Percentiles rank a stretch among this genome's conserved stretches.
These are phyloP conservation scores for Apiotrichum sp. DNA, from an alignment of 1,284 basidiomycete genomes.

Conservation along the genomic window DNA sequence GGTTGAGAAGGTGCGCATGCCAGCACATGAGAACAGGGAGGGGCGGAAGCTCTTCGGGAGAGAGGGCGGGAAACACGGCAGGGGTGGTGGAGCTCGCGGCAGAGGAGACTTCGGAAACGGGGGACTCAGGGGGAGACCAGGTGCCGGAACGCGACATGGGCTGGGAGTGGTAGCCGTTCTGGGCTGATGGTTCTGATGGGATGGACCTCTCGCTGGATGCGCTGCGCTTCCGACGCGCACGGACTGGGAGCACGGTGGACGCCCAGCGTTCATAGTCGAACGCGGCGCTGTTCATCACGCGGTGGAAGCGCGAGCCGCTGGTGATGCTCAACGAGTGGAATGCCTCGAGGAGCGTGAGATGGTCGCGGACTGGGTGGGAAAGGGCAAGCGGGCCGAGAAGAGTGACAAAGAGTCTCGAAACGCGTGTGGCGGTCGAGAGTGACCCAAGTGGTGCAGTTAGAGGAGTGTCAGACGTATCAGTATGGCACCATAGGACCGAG, in stretches of 20 bases:
- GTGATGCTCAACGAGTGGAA: slow-evolving; percentile 9
- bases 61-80: neutral
- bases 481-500: too few relatives aligned
- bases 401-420: too few relatives aligned
- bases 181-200: too few relatives aligned
- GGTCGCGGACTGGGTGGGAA: slow-evolving; percentile 16
- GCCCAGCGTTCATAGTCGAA: slow-evolving; percentile 21
- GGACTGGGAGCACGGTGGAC: slow-evolving; percentile 6
- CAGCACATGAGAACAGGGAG: slow-evolving; percentile 33
- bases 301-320: slow-evolving; percentile 6
- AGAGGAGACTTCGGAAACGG: neutral
- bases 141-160: neutral
- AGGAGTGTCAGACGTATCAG: too few relatives aligned
- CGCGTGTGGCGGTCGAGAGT: too few relatives aligned
- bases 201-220: neutral
- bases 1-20: slow-evolving; percentile 38
- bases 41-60: slow-evolving; percentile 18
- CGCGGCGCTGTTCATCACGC: slow-evolving; percentile 12
- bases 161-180: neutral
- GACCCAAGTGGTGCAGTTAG: too few relatives aligned
- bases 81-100: neutral
- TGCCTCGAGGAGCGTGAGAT: slow-evolving; percentile 20
- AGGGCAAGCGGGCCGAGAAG: too few relatives aligned
- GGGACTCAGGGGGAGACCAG: neutral
- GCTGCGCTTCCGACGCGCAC: neutral